phyloP scores from a whole-genome alignment of 306 rosid species.

The Lablab purpureus region DNA sequence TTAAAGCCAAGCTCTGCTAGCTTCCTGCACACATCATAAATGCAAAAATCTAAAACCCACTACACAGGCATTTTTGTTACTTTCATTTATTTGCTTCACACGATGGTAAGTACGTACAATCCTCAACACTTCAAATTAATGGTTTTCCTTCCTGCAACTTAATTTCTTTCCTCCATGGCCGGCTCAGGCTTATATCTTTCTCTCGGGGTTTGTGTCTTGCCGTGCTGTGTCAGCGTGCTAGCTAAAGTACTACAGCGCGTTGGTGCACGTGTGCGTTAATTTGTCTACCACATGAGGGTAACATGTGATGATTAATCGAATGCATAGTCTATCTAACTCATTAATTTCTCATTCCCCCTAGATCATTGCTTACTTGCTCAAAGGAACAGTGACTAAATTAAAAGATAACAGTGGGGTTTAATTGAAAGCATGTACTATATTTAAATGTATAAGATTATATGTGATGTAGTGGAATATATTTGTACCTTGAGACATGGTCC shows the following conservation, averaged over 20 bases:
- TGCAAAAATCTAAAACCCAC: constrained; percentile 38
- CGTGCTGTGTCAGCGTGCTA: constrained; percentile 18
- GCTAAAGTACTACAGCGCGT: not conserved
- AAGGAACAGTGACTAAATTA: not conserved
- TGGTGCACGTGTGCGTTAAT: constrained; percentile 43
- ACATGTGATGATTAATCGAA: not conserved
- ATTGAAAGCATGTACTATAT: not conserved
- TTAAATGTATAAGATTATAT: not conserved
- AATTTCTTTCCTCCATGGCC: not conserved
- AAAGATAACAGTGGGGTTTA: not conserved
- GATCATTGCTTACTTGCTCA: not conserved
- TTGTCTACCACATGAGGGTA: constrained; percentile 2
- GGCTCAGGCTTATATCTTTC: not conserved
- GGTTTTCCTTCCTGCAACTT: constrained; percentile 1
- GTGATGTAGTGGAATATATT: not conserved
- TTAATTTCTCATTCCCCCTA: not conserved
- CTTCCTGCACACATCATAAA: constrained; percentile 72
- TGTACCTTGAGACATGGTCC: constrained; percentile 91
- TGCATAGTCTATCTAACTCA: not conserved
- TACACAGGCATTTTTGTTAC: not conserved
- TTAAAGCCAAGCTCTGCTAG: constrained; percentile 77
- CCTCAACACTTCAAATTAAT: not conserved
- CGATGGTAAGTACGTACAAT: not conserved
- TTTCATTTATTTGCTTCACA: constrained; percentile 31
- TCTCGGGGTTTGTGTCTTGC: constrained; percentile 29